Evolutionary conservation across 1,284 basidiomycete genomes (phyloP), one percentile per base, ranked within the genome.

Genomic region (Heliocybe sulcata): DNA sequence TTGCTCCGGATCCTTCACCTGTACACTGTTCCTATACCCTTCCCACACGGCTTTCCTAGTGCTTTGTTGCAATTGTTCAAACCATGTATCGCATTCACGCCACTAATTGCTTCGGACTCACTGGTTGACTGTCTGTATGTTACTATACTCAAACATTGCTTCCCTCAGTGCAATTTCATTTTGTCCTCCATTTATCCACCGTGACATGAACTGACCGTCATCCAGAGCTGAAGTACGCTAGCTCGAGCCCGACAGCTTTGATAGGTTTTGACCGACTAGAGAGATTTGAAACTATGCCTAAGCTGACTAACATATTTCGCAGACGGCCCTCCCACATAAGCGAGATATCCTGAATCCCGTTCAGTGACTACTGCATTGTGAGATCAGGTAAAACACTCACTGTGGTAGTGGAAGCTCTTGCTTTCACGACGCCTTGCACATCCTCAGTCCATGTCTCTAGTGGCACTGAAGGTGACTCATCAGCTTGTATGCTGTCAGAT

Each of bases 321-420:
- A 98, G 72, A n/a, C 93, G 82, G 6, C 94, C 92, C 73, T 98
- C 94, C 91, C 95, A 98, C 65, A 98, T 82, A 31, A 98, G 69
- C 3, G 94, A 89, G 27, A 97, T 77, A 60, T 93, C 88, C 92
- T 94, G 58, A 20, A 53, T 50, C 35, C 9, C 54, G 60, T 58
- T 2, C 56, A 61, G 57, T 23, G n/a, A 16, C 20, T 57, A 53
- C 22, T 56, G 27, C 47, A 55, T 56, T 19, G 26, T 11, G 12
- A 16, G 22, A 38, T n/a, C 42, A 23, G 29, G 52, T 22, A 47
- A 53, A 56, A 1, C 11, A 71, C 86, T 61, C 60, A 93, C 92
- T 60, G 91, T 90, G 58, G 87, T 92, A 0, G 94, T 95, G 0
- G 92, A 94, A 20, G 92, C 80, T 54, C 91, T 81, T 2, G 91